A percentile compares a stretch with the other conserved stretches of the same genome.
Conservation (phyloP, 768 basidiomycete genomes). For the Suillus variegatus region DNA sequence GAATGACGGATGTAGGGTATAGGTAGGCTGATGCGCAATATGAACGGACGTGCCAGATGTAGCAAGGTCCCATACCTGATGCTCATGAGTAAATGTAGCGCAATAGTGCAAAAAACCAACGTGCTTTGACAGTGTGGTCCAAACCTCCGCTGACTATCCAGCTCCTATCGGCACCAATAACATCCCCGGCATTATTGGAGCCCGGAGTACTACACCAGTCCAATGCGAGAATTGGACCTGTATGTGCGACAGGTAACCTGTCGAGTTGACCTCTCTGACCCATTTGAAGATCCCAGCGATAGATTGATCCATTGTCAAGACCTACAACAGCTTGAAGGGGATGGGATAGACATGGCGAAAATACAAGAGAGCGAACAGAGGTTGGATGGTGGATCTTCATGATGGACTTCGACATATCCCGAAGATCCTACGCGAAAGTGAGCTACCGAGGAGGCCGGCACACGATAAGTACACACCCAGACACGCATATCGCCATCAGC, state of each 20-base stretch:
- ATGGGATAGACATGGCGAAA: slow-evolving; percentile 65
- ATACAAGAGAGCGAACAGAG: slow-evolving; percentile 66
- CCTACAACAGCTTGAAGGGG: slow-evolving; percentile 72
- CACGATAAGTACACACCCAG: slow-evolving; percentile 54
- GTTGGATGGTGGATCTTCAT: slow-evolving; percentile 73
- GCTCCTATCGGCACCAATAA: slow-evolving; percentile 37
- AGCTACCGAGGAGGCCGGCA: neutral
- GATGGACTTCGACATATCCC: slow-evolving; percentile 66
- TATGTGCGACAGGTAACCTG: slow-evolving; percentile 72
- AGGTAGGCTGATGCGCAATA: slow-evolving; percentile 63
- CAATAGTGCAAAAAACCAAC: slow-evolving; percentile 6
- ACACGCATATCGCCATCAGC: slow-evolving; percentile 80
- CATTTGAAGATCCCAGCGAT: slow-evolving; percentile 80
- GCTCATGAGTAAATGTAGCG: slow-evolving; percentile 6
- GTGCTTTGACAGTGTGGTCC: slow-evolving; percentile 77
- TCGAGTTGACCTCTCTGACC: slow-evolving; percentile 75
- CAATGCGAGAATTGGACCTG: slow-evolving; percentile 66
- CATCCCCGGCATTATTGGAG: slow-evolving; percentile 19
- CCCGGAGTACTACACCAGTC: slow-evolving; percentile 61
- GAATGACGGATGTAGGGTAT: slow-evolving; percentile 73
- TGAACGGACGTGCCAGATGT: slow-evolving; percentile 42
- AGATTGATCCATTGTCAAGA: slow-evolving; percentile 70
- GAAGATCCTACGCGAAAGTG: slow-evolving; percentile 55
- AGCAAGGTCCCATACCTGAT: slow-evolving; percentile 73
- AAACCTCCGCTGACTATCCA: slow-evolving; percentile 83